phyloP scores from a whole-genome alignment of 1,139 yeast genomes.

The Cylindricascospora bacillispora region DNA sequence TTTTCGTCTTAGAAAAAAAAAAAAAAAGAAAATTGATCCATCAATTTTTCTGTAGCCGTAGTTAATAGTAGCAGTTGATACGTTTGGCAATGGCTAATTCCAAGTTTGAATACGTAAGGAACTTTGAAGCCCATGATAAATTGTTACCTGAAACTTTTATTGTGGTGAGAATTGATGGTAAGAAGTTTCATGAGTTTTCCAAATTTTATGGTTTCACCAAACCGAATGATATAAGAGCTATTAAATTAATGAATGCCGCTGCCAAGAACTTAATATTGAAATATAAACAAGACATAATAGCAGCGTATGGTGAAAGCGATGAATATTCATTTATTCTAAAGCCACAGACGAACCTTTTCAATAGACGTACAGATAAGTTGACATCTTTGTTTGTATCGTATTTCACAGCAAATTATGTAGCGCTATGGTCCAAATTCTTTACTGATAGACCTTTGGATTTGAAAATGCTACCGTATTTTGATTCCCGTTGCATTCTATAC shows the following conservation, averaged over 20 bases:
- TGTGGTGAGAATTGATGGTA: constrained; percentile 81
- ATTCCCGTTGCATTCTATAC: constrained; percentile 78
- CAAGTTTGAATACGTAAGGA: constrained; percentile 72
- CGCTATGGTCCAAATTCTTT: constrained; percentile 51
- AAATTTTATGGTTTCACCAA: constrained; percentile 59
- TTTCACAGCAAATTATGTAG: constrained; percentile 64
- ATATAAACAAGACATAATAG: constrained; percentile 54
- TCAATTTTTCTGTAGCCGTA: too few relatives aligned
- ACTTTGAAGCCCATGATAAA: constrained; percentile 62
- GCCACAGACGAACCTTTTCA: constrained; percentile 52
- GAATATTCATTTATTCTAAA: constrained; percentile 77
- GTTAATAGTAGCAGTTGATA: too few relatives aligned
- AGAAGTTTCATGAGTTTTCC: constrained; percentile 84
- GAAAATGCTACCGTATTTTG: constrained; percentile 67
- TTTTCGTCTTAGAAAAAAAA: too few relatives aligned
- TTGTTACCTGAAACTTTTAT: constrained; percentile 73
- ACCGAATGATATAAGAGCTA: constrained; percentile 76
- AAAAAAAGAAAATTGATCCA: too few relatives aligned
- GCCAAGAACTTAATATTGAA: constrained; percentile 41
- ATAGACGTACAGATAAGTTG: constrained; percentile 66
- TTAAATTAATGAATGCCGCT: constrained; percentile 68
- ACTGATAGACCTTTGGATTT: constrained; percentile 32
- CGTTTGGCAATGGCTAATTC: constrained; percentile 79
- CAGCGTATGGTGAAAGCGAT: constrained; percentile 93
- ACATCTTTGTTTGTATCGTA: constrained; percentile 72